Evolutionary conservation across 23 red algal species (phyloP), one percentile per base, ranked within the genome.

Genomic region (Cyanidioschyzon merolae): DNA sequence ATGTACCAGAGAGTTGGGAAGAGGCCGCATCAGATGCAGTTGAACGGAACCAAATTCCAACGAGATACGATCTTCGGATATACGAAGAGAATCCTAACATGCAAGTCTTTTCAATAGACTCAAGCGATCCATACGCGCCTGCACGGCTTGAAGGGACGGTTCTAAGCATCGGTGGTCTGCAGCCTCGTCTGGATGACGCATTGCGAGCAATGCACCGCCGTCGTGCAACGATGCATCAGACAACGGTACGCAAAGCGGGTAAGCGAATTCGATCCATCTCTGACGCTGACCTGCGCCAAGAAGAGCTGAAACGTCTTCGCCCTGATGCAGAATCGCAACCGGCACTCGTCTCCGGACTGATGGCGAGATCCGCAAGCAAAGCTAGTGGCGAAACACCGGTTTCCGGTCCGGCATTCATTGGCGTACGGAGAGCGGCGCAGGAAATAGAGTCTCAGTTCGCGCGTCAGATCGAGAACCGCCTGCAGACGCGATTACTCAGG

Each of bases 171-270:
- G 63, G 63, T 15, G 63, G 12, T 25, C 32, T 71, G 16, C 63
- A 71, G 32, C 63, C 63, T 3, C 63, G 63, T 7, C 63, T 71
- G 63, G 63, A 71, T 35, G 63, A 71, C 7, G 63, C 63, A 71
- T 32, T 71, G 7, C 63, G 63, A 25, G 63, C 63, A 25, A 71
- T 71, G 63, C 63, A 71, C 30, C 63, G 63, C 63, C 30, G 32
- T 32, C 63, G 63, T 71, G 63, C 63, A 27, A 27, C 63, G 12
- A 71, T 35, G 63, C 63, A 71, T 71, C 63, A 71, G 29, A 71
- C 63, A 7, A 71, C 63, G 63, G 3, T 71, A 27, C 63, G 63
- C 63, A 71, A 71, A 35, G 7, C 21, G 63, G 29, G 63, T 27
- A 71, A 71, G 29, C 12, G 63, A 25, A 32, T 71, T 25, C 63